Percentiles rank a stretch among this genome's conserved stretches.
Conservation (phyloP, 2,329 filamentous ascomycete species). For the Ampelomyces quisqualis region DNA sequence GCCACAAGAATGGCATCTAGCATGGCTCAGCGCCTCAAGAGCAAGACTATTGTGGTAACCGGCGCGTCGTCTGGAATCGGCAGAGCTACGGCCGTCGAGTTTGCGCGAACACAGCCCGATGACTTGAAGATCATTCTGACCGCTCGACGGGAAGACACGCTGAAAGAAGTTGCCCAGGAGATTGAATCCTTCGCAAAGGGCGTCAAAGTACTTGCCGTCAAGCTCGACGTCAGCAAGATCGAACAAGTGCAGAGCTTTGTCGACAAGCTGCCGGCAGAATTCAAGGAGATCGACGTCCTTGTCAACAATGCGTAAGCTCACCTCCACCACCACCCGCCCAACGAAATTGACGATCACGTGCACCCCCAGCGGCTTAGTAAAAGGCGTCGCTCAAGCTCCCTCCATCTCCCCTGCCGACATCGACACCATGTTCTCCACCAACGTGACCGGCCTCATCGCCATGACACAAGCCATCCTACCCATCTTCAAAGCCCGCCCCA, state of each 20-base stretch:
- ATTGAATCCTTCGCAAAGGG: constrained; percentile 73
- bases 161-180: constrained; percentile 73
- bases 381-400: constrained; percentile 81
- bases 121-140: constrained; percentile 83
- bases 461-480: constrained; percentile 91
- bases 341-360: not conserved
- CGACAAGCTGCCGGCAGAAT: constrained; percentile 72
- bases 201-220: constrained; percentile 75
- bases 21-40: constrained; percentile 78
- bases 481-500: constrained; percentile 68
- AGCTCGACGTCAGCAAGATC: constrained; percentile 83
- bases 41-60: constrained; percentile 90
- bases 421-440: constrained; percentile 84
- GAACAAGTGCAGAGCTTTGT: constrained; percentile 75
- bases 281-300: constrained; percentile 79
- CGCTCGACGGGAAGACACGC: constrained; percentile 76
- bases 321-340: too few relatives aligned
- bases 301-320: constrained; percentile 61
- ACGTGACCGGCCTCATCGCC: constrained; percentile 91
- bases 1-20: constrained; percentile 65
- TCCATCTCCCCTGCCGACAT: constrained; percentile 82
- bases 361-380: constrained; percentile 73
- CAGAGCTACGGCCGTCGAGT: constrained; percentile 79
- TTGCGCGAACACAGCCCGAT: constrained; percentile 79
- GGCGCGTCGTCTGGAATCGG: constrained; percentile 94